These are phyloP conservation scores for Yamagishiella unicocca DNA, from an alignment of 139 green algal genomes.

Conservation along the genomic window DNA sequence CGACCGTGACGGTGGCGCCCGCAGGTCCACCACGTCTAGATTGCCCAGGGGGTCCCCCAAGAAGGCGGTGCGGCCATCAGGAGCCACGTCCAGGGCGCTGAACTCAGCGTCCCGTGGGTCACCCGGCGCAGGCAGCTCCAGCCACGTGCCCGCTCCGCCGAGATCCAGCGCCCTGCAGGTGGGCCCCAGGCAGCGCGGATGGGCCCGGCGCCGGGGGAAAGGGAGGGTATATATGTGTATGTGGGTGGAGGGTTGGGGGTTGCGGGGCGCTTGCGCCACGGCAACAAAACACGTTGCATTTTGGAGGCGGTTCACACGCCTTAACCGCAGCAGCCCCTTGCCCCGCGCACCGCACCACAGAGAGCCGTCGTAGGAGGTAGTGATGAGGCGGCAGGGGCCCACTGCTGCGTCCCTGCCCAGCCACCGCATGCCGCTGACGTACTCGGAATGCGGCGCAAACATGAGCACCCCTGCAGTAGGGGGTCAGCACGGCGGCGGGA, in stretches of 20 bases:
- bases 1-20: slow-evolving; percentile 11
- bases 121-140: slow-evolving; percentile 30
- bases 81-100: slow-evolving; percentile 63
- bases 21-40: slow-evolving; percentile 45
- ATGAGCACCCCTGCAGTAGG: slow-evolving; percentile 46
- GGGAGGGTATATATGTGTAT: too few relatives aligned
- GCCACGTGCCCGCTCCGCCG: slow-evolving; percentile 11
- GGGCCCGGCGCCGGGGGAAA: neutral
- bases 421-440: slow-evolving; percentile 64
- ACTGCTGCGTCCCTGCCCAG: slow-evolving; percentile 11
- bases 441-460: slow-evolving; percentile 57
- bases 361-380: slow-evolving; percentile 77
- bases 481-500: neutral
- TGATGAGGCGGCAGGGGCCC: slow-evolving; percentile 62
- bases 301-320: too few relatives aligned
- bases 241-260: too few relatives aligned
- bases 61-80: slow-evolving; percentile 50
- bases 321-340: neutral
- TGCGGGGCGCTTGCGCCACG: too few relatives aligned
- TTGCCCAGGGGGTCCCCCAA: slow-evolving; percentile 58
- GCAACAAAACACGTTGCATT: too few relatives aligned
- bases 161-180: slow-evolving; percentile 19
- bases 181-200: too few relatives aligned
- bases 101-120: slow-evolving; percentile 63
- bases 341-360: slow-evolving; percentile 49